phyloP scores from a whole-genome alignment of 2,329 filamentous ascomycete genomes.

The Thyridium curvatum region DNA sequence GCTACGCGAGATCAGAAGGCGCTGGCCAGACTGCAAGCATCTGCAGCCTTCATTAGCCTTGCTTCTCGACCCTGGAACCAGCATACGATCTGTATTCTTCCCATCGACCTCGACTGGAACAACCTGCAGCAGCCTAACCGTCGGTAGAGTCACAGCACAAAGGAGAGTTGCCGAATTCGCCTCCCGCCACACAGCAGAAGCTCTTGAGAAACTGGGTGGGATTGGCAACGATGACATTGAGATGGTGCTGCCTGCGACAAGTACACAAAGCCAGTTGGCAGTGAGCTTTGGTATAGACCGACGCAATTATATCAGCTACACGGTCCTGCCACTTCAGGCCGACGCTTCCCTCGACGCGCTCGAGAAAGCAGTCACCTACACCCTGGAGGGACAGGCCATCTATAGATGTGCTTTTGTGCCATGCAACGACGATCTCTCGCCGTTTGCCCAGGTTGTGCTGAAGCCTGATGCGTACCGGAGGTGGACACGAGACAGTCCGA shows the following conservation, averaged over 20 bases:
- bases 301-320: slow-evolving; percentile 23
- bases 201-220: slow-evolving; percentile 7
- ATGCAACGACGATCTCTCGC: slow-evolving; percentile 23
- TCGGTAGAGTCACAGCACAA: no score
- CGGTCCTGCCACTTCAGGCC: slow-evolving; percentile 16
- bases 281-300: slow-evolving; percentile 20
- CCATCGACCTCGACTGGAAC: background rate
- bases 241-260: slow-evolving; percentile 22
- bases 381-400: slow-evolving; percentile 19
- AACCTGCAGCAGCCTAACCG: no score
- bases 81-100: slow-evolving; percentile 14
- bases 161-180: no score
- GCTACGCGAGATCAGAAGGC: slow-evolving; percentile 20
- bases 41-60: slow-evolving; percentile 13
- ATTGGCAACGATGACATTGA: slow-evolving; percentile 12
- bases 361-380: slow-evolving; percentile 15
- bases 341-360: slow-evolving; percentile 15
- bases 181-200: slow-evolving; percentile 10
- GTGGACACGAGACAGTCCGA: slow-evolving; percentile 7
- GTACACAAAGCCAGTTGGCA: slow-evolving; percentile 25
- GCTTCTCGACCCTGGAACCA: slow-evolving; percentile 20
- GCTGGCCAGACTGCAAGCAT: slow-evolving; percentile 5
- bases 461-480: slow-evolving; percentile 6
- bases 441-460: slow-evolving; percentile 26
- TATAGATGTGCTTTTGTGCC: slow-evolving; percentile 24